A percentile compares a stretch with the other conserved stretches of the same genome.
These are phyloP conservation scores for Hortiboletus campestris DNA, from an alignment of 768 basidiomycete genomes.

Conservation along the genomic window DNA sequence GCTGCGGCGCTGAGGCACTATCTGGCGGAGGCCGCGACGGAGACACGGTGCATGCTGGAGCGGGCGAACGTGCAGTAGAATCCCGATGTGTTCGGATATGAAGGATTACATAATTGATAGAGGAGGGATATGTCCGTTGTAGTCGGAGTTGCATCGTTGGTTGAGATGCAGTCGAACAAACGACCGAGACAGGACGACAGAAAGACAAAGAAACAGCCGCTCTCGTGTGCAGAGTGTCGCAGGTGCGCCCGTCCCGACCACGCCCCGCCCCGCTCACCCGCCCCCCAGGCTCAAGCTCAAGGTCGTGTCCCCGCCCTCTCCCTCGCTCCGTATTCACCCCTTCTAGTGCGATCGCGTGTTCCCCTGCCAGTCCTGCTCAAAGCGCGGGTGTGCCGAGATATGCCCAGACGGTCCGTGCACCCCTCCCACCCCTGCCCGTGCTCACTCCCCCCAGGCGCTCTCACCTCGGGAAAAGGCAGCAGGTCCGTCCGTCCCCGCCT, in stretches of 20 bases:
- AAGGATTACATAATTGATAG: slow-evolving; percentile 28
- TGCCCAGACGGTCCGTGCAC: slow-evolving; percentile 51
- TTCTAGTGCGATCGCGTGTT: slow-evolving; percentile 61
- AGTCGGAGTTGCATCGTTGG: slow-evolving; percentile 21
- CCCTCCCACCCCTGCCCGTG: neutral
- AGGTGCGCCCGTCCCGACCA: slow-evolving; percentile 26
- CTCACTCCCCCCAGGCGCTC: slow-evolving; percentile 41
- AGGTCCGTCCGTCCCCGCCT: slow-evolving; percentile 37
- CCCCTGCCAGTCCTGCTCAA: slow-evolving; percentile 66
- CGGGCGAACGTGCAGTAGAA: slow-evolving; percentile 43
- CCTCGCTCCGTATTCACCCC: slow-evolving; percentile 5
- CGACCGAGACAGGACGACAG: slow-evolving; percentile 41
- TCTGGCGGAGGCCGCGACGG: slow-evolving; percentile 77
- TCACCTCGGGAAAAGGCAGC: slow-evolving; percentile 63
- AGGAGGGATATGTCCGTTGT: slow-evolving; percentile 20
- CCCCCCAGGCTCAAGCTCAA: slow-evolving; percentile 49
- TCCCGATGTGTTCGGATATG: slow-evolving; percentile 34
- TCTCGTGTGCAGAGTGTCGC: slow-evolving; percentile 64
- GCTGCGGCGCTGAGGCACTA: slow-evolving; percentile 62
- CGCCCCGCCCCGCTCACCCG: neutral
- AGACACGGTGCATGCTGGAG: slow-evolving; percentile 75
- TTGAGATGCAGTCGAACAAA: slow-evolving; percentile 35
- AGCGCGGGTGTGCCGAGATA: slow-evolving; percentile 61
- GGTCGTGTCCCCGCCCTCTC: slow-evolving; percentile 30
- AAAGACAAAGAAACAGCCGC: slow-evolving; percentile 39